Conservation (phyloP, 305 asterid species). For the Fraxinus angustifolia region DNA sequence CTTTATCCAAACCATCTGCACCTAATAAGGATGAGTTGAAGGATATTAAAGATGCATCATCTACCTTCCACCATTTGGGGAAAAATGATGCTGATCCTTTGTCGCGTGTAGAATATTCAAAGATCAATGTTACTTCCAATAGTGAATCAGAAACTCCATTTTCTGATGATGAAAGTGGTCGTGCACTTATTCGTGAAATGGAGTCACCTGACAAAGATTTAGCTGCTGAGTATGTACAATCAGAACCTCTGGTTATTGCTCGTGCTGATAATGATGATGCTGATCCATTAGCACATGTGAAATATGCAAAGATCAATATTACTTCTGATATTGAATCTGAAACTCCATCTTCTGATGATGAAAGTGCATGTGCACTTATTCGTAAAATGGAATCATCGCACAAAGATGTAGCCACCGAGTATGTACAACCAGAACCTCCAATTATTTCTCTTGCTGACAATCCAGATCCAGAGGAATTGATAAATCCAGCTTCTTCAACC, state of each 20-base stretch:
- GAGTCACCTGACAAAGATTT: conserved; percentile 31
- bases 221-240: conserved; percentile 17
- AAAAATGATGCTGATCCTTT: conserved; percentile 24
- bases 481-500: conserved; percentile 32
- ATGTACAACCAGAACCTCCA: conserved; percentile 19
- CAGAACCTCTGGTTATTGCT: conserved; percentile 30
- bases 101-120: conserved; percentile 47
- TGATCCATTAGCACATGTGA: conserved; percentile 28
- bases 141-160: conserved; percentile 45
- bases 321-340: conserved; percentile 37
- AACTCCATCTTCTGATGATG: conserved; percentile 26
- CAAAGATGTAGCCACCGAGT: conserved; percentile 11
- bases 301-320: conserved; percentile 31
- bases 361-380: conserved; percentile 13
- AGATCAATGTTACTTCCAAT: conserved; percentile 49
- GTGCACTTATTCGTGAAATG: conserved; percentile 26
- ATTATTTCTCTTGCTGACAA: conserved; percentile 1
- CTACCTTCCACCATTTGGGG: conserved; percentile 12
- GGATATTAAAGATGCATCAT: conserved; percentile 25
- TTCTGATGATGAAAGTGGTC: conserved; percentile 37
- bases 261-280: background rate
- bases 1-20: conserved; percentile 17
- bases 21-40: conserved; percentile 28
- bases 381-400: conserved; percentile 12
- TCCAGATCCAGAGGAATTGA: conserved; percentile 32